phyloP scores from a whole-genome alignment of 164 flowering plant species.

The Vitis amurensis region DNA sequence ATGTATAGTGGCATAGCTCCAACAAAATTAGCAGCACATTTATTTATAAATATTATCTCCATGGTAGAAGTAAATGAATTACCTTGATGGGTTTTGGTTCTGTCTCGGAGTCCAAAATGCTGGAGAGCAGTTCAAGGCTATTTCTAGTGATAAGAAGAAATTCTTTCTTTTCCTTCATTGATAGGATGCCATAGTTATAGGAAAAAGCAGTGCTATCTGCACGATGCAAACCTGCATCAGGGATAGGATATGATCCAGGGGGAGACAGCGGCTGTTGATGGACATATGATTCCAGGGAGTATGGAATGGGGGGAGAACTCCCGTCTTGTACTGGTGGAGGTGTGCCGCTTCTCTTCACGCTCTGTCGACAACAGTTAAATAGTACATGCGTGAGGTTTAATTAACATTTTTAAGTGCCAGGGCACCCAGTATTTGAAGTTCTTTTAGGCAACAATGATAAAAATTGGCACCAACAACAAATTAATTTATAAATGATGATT shows the following conservation, averaged over 20 bases:
- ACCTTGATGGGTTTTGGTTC: conserved; percentile 58
- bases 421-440: too few species aligned
- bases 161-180: conserved; percentile 69
- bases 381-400: not conserved
- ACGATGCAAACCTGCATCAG: conserved; percentile 31
- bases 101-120: conserved; percentile 52
- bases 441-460: too few species aligned
- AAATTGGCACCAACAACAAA: too few species aligned
- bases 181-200: conserved; percentile 30
- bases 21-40: too few species aligned
- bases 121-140: conserved; percentile 71
- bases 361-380: conserved; percentile 28
- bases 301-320: conserved; percentile 23
- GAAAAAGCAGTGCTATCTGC: conserved; percentile 20
- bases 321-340: conserved; percentile 31
- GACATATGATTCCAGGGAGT: conserved; percentile 46
- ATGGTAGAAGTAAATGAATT: conserved; percentile 8
- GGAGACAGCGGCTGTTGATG: conserved; percentile 45
- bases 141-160: conserved; percentile 61
- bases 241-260: conserved; percentile 56
- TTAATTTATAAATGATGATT: too few species aligned
- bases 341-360: conserved; percentile 44
- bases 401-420: too few species aligned
- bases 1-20: too few species aligned
- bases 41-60: not conserved